A percentile compares a stretch with the other conserved stretches of the same genome.
Evolutionary conservation across 495 filamentous ascomycete species (phyloP).

Genomic region (Penicillium lividum): DNA sequence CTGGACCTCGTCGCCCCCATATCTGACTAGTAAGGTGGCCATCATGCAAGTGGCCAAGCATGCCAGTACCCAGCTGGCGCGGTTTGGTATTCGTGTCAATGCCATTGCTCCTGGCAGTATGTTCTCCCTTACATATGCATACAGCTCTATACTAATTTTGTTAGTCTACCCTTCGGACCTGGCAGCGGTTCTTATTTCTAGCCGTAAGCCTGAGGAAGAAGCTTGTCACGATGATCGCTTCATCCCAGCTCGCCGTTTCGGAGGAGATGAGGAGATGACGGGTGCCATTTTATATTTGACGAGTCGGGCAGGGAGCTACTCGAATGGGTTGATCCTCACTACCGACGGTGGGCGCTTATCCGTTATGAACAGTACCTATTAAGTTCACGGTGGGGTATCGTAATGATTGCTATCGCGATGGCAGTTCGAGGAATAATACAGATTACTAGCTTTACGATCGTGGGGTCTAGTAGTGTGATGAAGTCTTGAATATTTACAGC

Average conservation of each 20-base stretch:
- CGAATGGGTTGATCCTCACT: slow-evolving; percentile 57
- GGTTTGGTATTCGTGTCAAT: slow-evolving; percentile 61
- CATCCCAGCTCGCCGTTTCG: slow-evolving; percentile 52
- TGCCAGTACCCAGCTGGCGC: slow-evolving; percentile 51
- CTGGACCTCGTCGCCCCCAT: slow-evolving; percentile 57
- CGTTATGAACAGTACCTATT: slow-evolving; percentile 13
- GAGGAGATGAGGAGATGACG: slow-evolving; percentile 61
- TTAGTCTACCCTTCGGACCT: slow-evolving; percentile 13
- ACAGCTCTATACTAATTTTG: background rate
- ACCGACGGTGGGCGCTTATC: slow-evolving; percentile 59
- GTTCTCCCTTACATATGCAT: background rate
- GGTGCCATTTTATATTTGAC: slow-evolving; percentile 62
- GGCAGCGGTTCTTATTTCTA: slow-evolving; percentile 9
- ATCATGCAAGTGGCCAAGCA: slow-evolving; percentile 62
- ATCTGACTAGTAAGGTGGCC: slow-evolving; percentile 63
- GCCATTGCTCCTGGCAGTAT: slow-evolving; percentile 19
- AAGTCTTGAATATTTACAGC: background rate
- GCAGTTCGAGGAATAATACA: background rate
- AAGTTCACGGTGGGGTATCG: background rate
- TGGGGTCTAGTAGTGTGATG: background rate
- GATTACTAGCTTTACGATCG: background rate
- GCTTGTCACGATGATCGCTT: slow-evolving; percentile 34
- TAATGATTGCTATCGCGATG: background rate
- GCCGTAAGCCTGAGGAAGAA: slow-evolving; percentile 25
- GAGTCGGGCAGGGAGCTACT: slow-evolving; percentile 60